Evolutionary conservation across 768 basidiomycete species (phyloP).

Genomic region (Suillus bovinus): DNA sequence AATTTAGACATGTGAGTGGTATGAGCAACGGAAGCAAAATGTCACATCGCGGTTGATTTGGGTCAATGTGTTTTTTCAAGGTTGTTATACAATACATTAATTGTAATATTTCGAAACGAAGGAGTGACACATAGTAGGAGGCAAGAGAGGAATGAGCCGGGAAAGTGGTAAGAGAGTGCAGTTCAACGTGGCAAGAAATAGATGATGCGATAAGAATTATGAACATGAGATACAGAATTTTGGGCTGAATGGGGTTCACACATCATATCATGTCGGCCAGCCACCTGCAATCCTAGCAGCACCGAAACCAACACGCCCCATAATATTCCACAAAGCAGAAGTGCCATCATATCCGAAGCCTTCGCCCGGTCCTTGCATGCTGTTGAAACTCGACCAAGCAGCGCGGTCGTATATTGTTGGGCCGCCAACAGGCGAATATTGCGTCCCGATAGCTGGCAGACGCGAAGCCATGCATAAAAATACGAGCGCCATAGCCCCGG

Average conservation of each 20-base stretch:
- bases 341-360: slow-evolving; percentile 65
- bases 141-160: background rate
- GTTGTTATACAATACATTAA: background rate
- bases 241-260: background rate
- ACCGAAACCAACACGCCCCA: slow-evolving; percentile 72
- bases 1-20: background rate
- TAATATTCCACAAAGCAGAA: slow-evolving; percentile 63
- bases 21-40: background rate
- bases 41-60: background rate
- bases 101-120: background rate
- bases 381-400: slow-evolving; percentile 80
- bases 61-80: background rate
- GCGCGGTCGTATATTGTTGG: slow-evolving; percentile 74
- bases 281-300: slow-evolving; percentile 76
- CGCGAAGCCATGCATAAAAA: slow-evolving; percentile 51
- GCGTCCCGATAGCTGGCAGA: slow-evolving; percentile 53
- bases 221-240: background rate
- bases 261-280: slow-evolving; percentile 61
- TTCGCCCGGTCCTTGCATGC: slow-evolving; percentile 67
- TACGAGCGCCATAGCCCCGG: slow-evolving; percentile 62
- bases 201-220: slow-evolving; percentile 5
- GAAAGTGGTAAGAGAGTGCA: background rate
- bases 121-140: background rate
- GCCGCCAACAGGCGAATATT: slow-evolving; percentile 60
- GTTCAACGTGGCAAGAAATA: background rate